Evolutionary conservation across 129 eudicot species (phyloP).

Genomic region (Lactuca saligna): DNA sequence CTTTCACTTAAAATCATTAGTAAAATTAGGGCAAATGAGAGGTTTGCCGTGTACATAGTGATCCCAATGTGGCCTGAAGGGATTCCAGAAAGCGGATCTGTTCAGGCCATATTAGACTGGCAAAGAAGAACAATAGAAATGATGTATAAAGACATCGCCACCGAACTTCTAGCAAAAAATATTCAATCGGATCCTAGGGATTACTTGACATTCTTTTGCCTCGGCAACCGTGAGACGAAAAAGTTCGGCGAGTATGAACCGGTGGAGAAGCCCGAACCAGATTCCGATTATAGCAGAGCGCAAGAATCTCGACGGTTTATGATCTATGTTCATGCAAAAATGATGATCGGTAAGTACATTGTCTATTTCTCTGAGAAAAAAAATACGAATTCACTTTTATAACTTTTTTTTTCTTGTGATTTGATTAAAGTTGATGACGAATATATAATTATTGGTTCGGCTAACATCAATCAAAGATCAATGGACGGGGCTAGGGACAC

Average conservation of each 20-base stretch:
- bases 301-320: constrained; percentile 79
- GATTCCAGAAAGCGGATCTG: constrained; percentile 77
- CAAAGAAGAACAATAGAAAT: constrained; percentile 90
- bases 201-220: constrained; percentile 83
- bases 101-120: constrained; percentile 92
- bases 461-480: constrained; percentile 92
- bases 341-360: constrained; percentile 71
- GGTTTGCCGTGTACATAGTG: constrained; percentile 73
- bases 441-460: constrained; percentile 92
- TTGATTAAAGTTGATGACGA: constrained; percentile 76
- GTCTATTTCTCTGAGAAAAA: not conserved
- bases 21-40: constrained; percentile 68
- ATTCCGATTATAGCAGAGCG: constrained; percentile 65
- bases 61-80: constrained; percentile 99
- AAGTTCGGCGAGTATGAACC: constrained; percentile 55
- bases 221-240: constrained; percentile 70
- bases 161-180: constrained; percentile 41
- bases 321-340: constrained; percentile 94
- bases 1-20: constrained; percentile 68
- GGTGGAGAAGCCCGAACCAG: constrained; percentile 57
- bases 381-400: not conserved
- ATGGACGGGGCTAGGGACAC: constrained; percentile 92
- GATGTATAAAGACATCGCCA: constrained; percentile 77
- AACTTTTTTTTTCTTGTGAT: not conserved
- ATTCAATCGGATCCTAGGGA: constrained; percentile 49